These are phyloP conservation scores for Dillenia suffruticosa DNA, from an alignment of 164 flowering plant species.

Conservation along the genomic window DNA sequence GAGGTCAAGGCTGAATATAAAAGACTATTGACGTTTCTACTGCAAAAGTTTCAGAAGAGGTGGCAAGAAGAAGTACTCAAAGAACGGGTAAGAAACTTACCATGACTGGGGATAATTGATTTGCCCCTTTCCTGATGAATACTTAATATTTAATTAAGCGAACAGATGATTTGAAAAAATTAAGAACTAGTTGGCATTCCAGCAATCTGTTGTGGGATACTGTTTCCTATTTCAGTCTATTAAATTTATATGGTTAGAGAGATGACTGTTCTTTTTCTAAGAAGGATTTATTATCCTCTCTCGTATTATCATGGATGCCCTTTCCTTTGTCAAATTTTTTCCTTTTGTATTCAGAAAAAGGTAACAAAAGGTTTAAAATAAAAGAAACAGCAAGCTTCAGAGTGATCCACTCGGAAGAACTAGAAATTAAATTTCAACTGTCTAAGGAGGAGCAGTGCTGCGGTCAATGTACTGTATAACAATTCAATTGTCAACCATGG, in stretches of 20 bases:
- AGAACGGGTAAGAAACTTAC: constrained; percentile 43
- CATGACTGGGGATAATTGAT: background rate
- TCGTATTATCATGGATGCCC: background rate
- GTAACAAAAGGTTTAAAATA: background rate
- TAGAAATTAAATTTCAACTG: constrained; percentile 57
- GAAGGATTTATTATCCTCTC: too few species aligned
- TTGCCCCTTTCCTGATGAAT: too few species aligned
- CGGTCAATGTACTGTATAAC: constrained; percentile 51
- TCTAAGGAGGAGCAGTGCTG: constrained; percentile 55
- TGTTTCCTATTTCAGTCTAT: constrained; percentile 30
- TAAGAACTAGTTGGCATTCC: constrained; percentile 12
- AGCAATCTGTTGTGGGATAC: constrained; percentile 66
- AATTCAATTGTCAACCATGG: constrained; percentile 42
- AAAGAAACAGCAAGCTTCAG: constrained; percentile 28
- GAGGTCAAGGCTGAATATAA: constrained; percentile 70
- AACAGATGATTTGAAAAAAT: too few species aligned
- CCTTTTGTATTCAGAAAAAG: background rate
- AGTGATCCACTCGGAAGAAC: constrained; percentile 42
- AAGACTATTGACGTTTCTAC: constrained; percentile 63
- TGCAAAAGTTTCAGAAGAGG: constrained; percentile 73
- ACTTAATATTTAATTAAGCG: too few species aligned
- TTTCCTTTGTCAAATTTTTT: background rate
- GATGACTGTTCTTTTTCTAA: background rate
- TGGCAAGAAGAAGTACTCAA: constrained; percentile 62
- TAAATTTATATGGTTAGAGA: background rate